Conservation (phyloP, 768 basidiomycete species). For the Inosperma sp. region DNA sequence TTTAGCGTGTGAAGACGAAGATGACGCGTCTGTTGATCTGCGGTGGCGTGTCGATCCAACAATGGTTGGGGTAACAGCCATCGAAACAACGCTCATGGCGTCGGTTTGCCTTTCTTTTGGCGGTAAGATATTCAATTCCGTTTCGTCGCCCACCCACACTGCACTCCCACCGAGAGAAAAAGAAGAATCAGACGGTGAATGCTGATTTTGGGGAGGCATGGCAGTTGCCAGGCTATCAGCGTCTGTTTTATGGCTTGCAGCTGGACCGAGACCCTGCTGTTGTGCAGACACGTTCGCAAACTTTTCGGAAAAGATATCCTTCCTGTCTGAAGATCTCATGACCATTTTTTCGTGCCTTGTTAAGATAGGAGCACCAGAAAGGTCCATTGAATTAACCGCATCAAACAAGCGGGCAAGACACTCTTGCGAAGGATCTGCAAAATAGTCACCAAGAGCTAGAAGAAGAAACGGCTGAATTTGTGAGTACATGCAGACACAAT, state of each 20-base stretch:
- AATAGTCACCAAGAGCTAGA: constrained; percentile 94
- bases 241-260: constrained; percentile 31
- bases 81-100: constrained; percentile 39
- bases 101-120: constrained; percentile 43
- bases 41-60: constrained; percentile 44
- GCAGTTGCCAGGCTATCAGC: constrained; percentile 34
- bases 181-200: constrained; percentile 67
- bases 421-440: constrained; percentile 81
- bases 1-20: constrained; percentile 57
- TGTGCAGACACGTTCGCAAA: constrained; percentile 43
- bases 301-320: constrained; percentile 88
- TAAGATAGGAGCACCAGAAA: constrained; percentile 71
- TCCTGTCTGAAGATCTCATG: constrained; percentile 85
- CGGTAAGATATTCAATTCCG: constrained; percentile 42
- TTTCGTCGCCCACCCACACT: constrained; percentile 82
- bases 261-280: constrained; percentile 24
- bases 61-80: constrained; percentile 37
- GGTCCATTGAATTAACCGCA: constrained; percentile 88
- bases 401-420: constrained; percentile 89
- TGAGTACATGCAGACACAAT: constrained; percentile 9
- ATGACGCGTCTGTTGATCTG: constrained; percentile 70
- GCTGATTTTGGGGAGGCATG: constrained; percentile 31
- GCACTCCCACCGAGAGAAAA: constrained; percentile 77
- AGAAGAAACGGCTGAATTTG: constrained; percentile 77
- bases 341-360: constrained; percentile 82